Evolutionary conservation across 1,284 basidiomycete species (phyloP), one percentile per base, ranked within the genome.

Genomic region (Hypsizygus ulmarius): DNA sequence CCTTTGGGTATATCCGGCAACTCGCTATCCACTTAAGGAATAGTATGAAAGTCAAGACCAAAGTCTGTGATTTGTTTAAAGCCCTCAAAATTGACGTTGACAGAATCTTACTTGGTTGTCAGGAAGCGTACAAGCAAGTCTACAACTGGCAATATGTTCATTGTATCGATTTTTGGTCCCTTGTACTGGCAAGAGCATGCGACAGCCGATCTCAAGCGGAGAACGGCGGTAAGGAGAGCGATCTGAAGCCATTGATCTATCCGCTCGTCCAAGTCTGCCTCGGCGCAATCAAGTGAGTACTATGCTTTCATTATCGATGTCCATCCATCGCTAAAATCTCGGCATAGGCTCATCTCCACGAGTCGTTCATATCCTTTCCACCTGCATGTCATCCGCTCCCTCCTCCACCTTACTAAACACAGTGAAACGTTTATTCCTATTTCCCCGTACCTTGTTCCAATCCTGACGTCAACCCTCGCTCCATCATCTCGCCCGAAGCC

Each of bases 141-240:
- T 96, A 97, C 72, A 99, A 98, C 70, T 99, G 97, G 97, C 96
- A 98, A 67, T 99, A 89, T 59, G 87, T 90, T 5, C 96, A 98
- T 65, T 93, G 87, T 52, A 74, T 99, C 56, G 97, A 99, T 72
- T 98, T 99, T 62, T 99, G 97, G 97, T 81, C 84, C 41, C 76
- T 93, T 43, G 91, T 98, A 2, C 77, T 97, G n/a, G 86, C 84
- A 5, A 76, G 84, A 28, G 87, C 91, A 11, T 93, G 88, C 57
- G 82, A 85, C 61, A 70, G 73, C 27, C 71, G 84, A 58, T 72
- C 73, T 0, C 74, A 81, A 51, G 60, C 64, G 3, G 75, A 77
- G 41, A 71, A 70, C 27, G 76, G 76, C 8, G 76, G 75, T 8
- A 69, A 79, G 51, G 86, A 88, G 60, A 93, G 85, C 63, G 87